Percentiles rank a stretch among this genome's conserved stretches.
Conservation (phyloP, 805 yeast genomes). For the Saccharomycodes ludwigii region DNA sequence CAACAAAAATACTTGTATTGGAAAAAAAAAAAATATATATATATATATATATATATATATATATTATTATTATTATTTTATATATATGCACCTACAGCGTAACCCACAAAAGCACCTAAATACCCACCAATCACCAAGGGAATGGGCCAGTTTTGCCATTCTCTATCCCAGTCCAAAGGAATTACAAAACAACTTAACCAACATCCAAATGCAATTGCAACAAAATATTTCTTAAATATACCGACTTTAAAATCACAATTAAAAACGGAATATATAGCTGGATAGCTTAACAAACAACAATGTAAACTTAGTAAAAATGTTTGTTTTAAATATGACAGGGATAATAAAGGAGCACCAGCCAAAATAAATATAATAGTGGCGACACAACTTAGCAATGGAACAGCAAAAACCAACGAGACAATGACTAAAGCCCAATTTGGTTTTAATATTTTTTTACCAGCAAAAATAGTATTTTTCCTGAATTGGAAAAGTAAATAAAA, state of each 20-base stretch:
- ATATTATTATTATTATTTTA: slow-evolving; percentile 6
- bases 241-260: slow-evolving; percentile 40
- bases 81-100: slow-evolving; percentile 26
- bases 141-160: slow-evolving; percentile 95
- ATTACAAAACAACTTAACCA: slow-evolving; percentile 93
- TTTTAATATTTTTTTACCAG: slow-evolving; percentile 19
- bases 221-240: slow-evolving; percentile 24
- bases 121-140: slow-evolving; percentile 74
- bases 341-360: slow-evolving; percentile 71
- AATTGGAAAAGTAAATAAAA: slow-evolving; percentile 24
- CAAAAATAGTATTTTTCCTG: slow-evolving; percentile 23
- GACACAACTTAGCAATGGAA: slow-evolving; percentile 17
- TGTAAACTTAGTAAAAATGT: slow-evolving; percentile 54
- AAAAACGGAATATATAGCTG: slow-evolving; percentile 52
- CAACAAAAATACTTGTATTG: neutral
- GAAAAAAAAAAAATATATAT: no score
- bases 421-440: slow-evolving; percentile 15
- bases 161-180: slow-evolving; percentile 95
- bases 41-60: neutral
- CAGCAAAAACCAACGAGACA: slow-evolving; percentile 13
- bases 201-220: slow-evolving; percentile 42
- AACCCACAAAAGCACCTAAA: slow-evolving; percentile 58
- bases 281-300: slow-evolving; percentile 43
- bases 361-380: slow-evolving; percentile 32
- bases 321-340: slow-evolving; percentile 28